Evolutionary conservation across 1,284 basidiomycete species (phyloP).

Genomic region (Sphaerobolus stellatus): DNA sequence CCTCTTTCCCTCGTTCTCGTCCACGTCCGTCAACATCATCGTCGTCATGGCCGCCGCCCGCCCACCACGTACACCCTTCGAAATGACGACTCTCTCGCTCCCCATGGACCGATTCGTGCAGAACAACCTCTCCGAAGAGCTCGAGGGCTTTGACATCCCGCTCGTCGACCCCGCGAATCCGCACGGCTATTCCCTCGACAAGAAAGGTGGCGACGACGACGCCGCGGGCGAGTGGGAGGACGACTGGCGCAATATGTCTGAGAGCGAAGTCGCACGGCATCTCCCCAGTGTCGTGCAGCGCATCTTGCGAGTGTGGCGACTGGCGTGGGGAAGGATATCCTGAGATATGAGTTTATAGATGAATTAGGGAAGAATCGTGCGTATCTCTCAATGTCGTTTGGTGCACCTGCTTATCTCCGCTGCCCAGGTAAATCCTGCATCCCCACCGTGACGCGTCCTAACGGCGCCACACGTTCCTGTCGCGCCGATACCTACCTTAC

Average conservation of each 20-base stretch:
- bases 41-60: no score
- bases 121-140: not conserved
- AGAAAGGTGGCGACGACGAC: not conserved
- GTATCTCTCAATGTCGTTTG: not conserved
- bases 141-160: constrained; percentile 6
- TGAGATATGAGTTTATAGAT: constrained; percentile 6
- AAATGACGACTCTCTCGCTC: constrained; percentile 1
- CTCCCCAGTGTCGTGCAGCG: not conserved
- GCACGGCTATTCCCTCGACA: not conserved
- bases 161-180: constrained; percentile 4
- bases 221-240: no score
- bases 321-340: not conserved
- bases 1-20: no score
- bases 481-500: no score
- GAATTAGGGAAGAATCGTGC: not conserved
- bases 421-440: constrained; percentile 53
- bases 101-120: constrained; percentile 5
- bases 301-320: no score
- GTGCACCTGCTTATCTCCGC: not conserved
- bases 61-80: not conserved
- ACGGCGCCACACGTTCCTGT: constrained; percentile 50
- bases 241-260: not conserved
- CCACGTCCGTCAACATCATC: no score
- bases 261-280: not conserved
- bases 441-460: constrained; percentile 54